Evolutionary conservation across 257 asterid species (phyloP).

Genomic region (Cordia subcordata): DNA sequence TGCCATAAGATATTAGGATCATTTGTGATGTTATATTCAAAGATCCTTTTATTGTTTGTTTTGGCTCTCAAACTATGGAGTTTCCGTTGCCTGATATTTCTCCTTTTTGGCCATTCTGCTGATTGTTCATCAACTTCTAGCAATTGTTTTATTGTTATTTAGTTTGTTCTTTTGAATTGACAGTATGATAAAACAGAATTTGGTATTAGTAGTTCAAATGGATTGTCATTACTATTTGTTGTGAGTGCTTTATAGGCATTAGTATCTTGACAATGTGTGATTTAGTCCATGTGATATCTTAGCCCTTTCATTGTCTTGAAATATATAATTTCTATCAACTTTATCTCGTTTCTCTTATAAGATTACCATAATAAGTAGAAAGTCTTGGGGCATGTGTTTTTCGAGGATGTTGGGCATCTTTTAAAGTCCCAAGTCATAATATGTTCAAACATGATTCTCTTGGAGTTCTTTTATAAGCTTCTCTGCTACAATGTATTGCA

Average conservation of each 20-base stretch:
- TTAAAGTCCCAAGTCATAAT: not conserved
- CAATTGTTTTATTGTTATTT: not conserved
- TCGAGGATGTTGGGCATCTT: not conserved
- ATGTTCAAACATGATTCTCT: conserved; percentile 5
- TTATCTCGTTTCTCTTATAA: not conserved
- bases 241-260: no score
- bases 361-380: not conserved
- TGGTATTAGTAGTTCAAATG: not conserved
- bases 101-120: not conserved
- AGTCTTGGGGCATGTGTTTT: not conserved
- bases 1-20: conserved; percentile 23
- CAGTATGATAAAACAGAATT: not conserved
- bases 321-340: not conserved
- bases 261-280: no score
- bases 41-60: conserved; percentile 4
- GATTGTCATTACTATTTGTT: no score
- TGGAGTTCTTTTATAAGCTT: conserved; percentile 18
- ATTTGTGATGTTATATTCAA: conserved; percentile 10
- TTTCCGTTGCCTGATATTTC: not conserved
- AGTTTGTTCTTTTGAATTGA: not conserved
- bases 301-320: no score
- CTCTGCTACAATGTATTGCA: conserved; percentile 23
- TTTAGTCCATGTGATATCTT: no score
- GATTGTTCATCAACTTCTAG: not conserved
- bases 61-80: conserved; percentile 1